Conservation (phyloP, 495 filamentous ascomycete species). For the Penicillium argentinense region DNA sequence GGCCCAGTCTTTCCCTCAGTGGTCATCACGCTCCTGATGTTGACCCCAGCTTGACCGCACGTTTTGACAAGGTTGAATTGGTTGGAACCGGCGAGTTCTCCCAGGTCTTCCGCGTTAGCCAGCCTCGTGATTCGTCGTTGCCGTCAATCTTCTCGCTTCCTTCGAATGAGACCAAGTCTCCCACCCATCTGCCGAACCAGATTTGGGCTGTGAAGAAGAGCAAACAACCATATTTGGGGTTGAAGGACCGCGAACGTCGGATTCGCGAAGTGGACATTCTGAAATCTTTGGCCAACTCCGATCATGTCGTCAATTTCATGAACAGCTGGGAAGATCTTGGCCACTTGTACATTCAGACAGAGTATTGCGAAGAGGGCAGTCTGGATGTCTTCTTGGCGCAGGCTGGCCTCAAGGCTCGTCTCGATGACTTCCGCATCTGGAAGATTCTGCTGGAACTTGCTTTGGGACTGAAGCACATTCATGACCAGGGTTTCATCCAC, state of each 20-base stretch:
- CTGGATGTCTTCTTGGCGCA: slow-evolving; percentile 77
- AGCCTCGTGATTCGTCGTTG: slow-evolving; percentile 42
- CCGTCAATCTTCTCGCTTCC: slow-evolving; percentile 46
- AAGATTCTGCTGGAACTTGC: slow-evolving; percentile 87
- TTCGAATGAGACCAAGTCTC: slow-evolving; percentile 38
- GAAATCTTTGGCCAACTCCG: slow-evolving; percentile 65
- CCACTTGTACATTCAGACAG: slow-evolving; percentile 93
- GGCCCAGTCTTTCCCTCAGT: slow-evolving; percentile 54
- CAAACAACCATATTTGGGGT: slow-evolving; percentile 71
- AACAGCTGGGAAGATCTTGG: slow-evolving; percentile 81
- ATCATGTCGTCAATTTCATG: slow-evolving; percentile 79
- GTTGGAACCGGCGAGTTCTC: slow-evolving; percentile 92
- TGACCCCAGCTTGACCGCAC: slow-evolving; percentile 63
- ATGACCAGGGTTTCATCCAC: slow-evolving; percentile 85
- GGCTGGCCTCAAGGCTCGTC: slow-evolving; percentile 74
- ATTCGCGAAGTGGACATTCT: slow-evolving; percentile 79
- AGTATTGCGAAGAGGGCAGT: slow-evolving; percentile 91
- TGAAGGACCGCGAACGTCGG: slow-evolving; percentile 71
- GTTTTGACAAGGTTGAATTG: slow-evolving; percentile 74
- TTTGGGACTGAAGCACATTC: slow-evolving; percentile 81
- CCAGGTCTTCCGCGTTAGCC: slow-evolving; percentile 77
- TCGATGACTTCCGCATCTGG: slow-evolving; percentile 98
- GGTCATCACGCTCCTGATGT: slow-evolving; percentile 61
- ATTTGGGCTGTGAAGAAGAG: slow-evolving; percentile 95
- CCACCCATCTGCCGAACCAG: slow-evolving; percentile 44